Base-by-base conservation (phyloP, 1,284 basidiomycete species). In the Bjerkandera adusta region DNA sequence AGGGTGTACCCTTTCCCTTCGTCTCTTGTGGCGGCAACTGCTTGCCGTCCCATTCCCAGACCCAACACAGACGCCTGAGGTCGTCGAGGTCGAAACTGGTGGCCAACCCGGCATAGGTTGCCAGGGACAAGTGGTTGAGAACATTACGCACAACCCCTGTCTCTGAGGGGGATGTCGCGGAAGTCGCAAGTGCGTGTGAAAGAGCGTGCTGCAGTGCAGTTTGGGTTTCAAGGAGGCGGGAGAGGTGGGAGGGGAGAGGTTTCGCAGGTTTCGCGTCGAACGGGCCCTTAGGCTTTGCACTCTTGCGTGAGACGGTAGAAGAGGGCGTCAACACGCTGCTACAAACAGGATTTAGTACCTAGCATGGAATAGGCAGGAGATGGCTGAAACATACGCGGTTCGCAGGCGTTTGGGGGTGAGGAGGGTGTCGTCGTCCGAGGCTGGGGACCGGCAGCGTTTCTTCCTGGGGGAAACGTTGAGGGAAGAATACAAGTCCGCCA, bases 1-100 rank as follows among this genome's bases (percentile, higher is more conserved):
- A 25, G 16, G 12, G 43, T 27, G 43, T 45, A 10, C 43, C 40
- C 33, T 50, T 53, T 30, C 10, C 35, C 25, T 48, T 52, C 8
- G 43, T 11, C 5, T 48, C 6, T 13, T 54, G 39, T 3, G 48
- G 21, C 15, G 70, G 67, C 4, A 75, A 52, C 1, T 67, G 48
- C 43, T 75, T 68, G 7, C 76, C 75, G 57, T 89, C 80, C 88
- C 89, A 91, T 60, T 91, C 88, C 87, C 89, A 90, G n/a, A 91
- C 52, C 89, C 89, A 91, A 64, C 89, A 90, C 11, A 91, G 71
- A 48, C 84, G 75, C 51, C 71, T 77, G 35, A 91, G 70, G 57
- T 89, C 88, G 43, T 83, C 77, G 18, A 79, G 51, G 22, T 78
- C 73, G 53, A 89, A 82, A 47, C 77, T 77, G 5, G 79, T 73